Percentiles rank a stretch among this genome's conserved stretches.
Conservation (phyloP, 257 asterid species). For the Anisodus tanguticus region DNA sequence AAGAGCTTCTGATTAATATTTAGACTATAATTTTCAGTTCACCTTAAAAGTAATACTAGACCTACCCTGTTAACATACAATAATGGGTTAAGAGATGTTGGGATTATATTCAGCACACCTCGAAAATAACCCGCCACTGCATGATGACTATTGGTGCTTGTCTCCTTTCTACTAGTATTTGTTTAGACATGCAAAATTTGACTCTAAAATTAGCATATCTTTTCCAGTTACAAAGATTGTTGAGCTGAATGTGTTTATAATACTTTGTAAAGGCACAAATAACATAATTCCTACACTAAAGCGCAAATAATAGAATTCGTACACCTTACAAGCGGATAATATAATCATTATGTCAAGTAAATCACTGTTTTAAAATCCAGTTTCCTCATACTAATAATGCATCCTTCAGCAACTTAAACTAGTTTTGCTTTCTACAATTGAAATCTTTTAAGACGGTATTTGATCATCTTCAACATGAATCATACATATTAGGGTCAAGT, state of each 20-base stretch:
- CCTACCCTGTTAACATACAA: background rate
- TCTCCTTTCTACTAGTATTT: background rate
- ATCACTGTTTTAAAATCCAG: background rate
- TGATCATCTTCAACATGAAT: conserved; percentile 11
- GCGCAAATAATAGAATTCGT: background rate
- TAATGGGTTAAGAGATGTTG: background rate
- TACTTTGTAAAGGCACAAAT: background rate
- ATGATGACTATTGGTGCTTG: background rate
- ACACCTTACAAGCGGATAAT: background rate
- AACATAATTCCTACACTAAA: background rate
- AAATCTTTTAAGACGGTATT: background rate
- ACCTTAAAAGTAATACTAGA: background rate
- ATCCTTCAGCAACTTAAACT: background rate
- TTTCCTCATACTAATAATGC: background rate
- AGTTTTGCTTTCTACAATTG: background rate
- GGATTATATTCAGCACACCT: background rate
- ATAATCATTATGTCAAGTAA: background rate
- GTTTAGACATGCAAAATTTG: conserved; percentile 8
- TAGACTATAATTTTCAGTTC: background rate
- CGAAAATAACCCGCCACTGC: background rate
- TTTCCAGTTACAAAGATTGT: background rate
- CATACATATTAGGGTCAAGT: background rate
- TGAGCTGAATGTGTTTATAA: conserved; percentile 4
- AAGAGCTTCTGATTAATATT: background rate
- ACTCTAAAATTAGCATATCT: background rate